phyloP scores from a whole-genome alignment of 2,329 filamentous ascomycete genomes.

The Neocucurbitaria cava region DNA sequence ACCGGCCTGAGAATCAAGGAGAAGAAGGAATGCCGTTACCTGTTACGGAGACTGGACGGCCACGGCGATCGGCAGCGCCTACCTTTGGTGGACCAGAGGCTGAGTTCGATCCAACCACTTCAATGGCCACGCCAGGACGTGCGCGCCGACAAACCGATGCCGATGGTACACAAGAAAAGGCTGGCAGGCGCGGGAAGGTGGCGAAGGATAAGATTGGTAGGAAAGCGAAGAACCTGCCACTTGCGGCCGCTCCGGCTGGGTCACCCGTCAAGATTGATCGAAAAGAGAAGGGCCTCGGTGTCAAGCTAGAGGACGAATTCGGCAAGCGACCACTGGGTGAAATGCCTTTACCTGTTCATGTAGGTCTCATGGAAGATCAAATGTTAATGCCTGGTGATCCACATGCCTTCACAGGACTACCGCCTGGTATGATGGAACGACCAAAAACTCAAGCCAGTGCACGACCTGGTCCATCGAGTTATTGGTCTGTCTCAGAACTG shows the following conservation, averaged over 20 bases:
- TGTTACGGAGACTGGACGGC: conserved; percentile 58
- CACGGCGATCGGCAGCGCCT: conserved; percentile 66
- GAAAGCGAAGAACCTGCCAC: conserved; percentile 51
- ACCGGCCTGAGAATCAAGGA: conserved; percentile 48
- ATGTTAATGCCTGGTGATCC: conserved; percentile 31
- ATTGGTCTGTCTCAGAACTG: conserved; percentile 85
- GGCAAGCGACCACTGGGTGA: conserved; percentile 37
- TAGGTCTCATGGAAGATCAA: conserved; percentile 34
- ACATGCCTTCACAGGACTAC: conserved; percentile 21
- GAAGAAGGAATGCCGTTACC: conserved; percentile 48
- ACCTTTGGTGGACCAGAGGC: conserved; percentile 72
- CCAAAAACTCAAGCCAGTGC: conserved; percentile 42
- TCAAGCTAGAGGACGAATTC: conserved; percentile 45
- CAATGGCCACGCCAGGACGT: conserved; percentile 45
- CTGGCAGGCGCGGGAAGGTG: conserved; percentile 52
- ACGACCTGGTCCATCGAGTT: conserved; percentile 74
- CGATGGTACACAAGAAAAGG: conserved; percentile 43
- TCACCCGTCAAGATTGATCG: conserved; percentile 47
- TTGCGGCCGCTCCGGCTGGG: conserved; percentile 47
- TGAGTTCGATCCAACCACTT: conserved; percentile 63
- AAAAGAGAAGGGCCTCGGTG: conserved; percentile 38
- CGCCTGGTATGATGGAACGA: conserved; percentile 44
- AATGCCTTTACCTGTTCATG: conserved; percentile 34
- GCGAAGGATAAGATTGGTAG: conserved; percentile 48
- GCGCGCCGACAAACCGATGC: conserved; percentile 40